These are phyloP conservation scores for Saturnispora galanensis DNA, from an alignment of 805 yeast genomes.

Conservation along the genomic window DNA sequence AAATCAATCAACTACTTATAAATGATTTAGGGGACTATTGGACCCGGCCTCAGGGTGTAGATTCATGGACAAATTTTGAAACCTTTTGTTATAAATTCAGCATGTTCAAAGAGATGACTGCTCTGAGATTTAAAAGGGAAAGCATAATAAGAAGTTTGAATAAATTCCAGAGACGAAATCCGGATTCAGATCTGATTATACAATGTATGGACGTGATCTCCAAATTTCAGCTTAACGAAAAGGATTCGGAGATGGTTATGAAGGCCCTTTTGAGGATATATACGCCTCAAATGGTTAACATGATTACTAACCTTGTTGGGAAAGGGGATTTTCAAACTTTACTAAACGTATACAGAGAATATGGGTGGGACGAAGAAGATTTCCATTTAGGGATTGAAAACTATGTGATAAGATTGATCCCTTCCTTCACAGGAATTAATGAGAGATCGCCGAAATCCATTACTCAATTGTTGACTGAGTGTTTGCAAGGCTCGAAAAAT, in stretches of 20 bases:
- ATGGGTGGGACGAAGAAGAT: slow-evolving; percentile 3
- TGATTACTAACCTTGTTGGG: background rate
- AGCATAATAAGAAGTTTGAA: background rate
- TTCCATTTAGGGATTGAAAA: background rate
- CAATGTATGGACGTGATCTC: background rate
- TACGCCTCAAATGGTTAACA: slow-evolving; percentile 1
- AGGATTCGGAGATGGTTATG: background rate
- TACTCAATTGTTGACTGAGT: background rate
- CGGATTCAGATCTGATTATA: background rate
- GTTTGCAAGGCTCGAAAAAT: background rate
- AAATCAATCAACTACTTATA: background rate
- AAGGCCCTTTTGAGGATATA: background rate
- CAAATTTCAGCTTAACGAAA: background rate
- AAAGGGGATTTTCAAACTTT: background rate
- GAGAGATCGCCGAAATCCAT: slow-evolving; percentile 3
- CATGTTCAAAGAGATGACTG: background rate
- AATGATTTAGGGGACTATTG: background rate
- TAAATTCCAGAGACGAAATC: background rate
- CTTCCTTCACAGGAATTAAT: background rate
- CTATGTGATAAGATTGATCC: background rate
- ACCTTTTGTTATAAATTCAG: background rate
- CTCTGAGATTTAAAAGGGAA: background rate
- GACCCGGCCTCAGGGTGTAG: background rate
- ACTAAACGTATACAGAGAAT: background rate
- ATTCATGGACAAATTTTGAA: background rate